phyloP scores from a whole-genome alignment of 2,329 filamentous ascomycete genomes.

The Fusarium sp. region DNA sequence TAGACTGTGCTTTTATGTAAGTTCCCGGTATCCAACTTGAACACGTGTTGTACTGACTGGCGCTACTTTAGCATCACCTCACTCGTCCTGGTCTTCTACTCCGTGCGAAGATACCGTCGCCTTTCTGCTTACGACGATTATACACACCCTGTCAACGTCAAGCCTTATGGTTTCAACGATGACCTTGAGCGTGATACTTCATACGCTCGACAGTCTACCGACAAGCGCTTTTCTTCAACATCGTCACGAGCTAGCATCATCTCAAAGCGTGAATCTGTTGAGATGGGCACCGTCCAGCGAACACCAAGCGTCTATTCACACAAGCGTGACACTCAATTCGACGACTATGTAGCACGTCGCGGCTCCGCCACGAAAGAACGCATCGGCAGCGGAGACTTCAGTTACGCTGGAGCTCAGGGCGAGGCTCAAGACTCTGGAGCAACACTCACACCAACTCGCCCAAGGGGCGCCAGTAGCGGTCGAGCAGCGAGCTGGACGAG shows the following conservation, averaged over 20 bases:
- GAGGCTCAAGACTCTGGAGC: slow-evolving; percentile 21
- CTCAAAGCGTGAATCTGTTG: slow-evolving; percentile 37
- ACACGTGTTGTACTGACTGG: slow-evolving; percentile 1
- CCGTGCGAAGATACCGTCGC: slow-evolving; percentile 58
- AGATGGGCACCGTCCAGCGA: slow-evolving; percentile 35
- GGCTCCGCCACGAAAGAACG: slow-evolving; percentile 40
- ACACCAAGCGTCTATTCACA: slow-evolving; percentile 53
- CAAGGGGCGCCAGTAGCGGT: slow-evolving; percentile 42
- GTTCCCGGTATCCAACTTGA: slow-evolving; percentile 28
- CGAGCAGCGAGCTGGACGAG: slow-evolving; percentile 50
- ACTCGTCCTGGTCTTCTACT: slow-evolving; percentile 57
- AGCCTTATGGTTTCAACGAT: slow-evolving; percentile 58
- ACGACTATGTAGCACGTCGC: slow-evolving; percentile 54
- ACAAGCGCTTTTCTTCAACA: slow-evolving; percentile 41
- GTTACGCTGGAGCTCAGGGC: slow-evolving; percentile 36
- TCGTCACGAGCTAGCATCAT: slow-evolving; percentile 46
- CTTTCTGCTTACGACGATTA: slow-evolving; percentile 62
- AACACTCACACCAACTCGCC: slow-evolving; percentile 32
- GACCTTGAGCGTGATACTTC: slow-evolving; percentile 42
- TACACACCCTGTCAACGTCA: slow-evolving; percentile 59
- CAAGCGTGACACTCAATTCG: slow-evolving; percentile 59
- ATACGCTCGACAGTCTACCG: slow-evolving; percentile 41
- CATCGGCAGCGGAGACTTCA: slow-evolving; percentile 47
- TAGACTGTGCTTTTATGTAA: slow-evolving; percentile 62
- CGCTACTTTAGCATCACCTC: slow-evolving; percentile 46